Evolutionary conservation across 148 eudicot genomes (phyloP).

Genomic region (Amaranthus hypochondriacus): DNA sequence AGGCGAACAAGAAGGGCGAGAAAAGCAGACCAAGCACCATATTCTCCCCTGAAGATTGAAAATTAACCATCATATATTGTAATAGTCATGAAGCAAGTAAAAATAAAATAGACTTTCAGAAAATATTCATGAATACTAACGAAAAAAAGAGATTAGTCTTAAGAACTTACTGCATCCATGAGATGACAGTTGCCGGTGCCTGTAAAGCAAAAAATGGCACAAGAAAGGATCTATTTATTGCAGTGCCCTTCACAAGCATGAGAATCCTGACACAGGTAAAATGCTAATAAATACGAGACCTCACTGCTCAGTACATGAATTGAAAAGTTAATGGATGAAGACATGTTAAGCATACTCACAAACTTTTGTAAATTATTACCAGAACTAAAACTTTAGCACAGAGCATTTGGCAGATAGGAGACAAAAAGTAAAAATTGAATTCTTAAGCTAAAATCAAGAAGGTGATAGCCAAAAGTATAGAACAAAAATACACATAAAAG

Average conservation of each 20-base stretch:
- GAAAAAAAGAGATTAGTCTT: neutral
- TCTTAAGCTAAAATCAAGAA: neutral
- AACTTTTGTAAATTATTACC: neutral
- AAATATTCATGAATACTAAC: neutral
- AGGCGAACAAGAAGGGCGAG: slow-evolving; percentile 79
- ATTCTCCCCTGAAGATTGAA: slow-evolving; percentile 64
- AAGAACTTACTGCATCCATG: slow-evolving; percentile 78
- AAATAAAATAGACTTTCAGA: neutral
- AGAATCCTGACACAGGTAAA: slow-evolving; percentile 47
- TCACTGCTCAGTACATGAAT: neutral
- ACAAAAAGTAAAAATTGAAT: neutral
- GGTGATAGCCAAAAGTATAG: neutral
- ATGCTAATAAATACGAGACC: neutral
- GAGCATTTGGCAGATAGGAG: neutral
- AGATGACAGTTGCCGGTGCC: slow-evolving; percentile 68
- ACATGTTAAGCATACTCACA: neutral
- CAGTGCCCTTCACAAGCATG: slow-evolving; percentile 75
- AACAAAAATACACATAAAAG: neutral
- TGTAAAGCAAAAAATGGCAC: slow-evolving; percentile 85
- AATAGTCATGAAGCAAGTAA: slow-evolving; percentile 11
- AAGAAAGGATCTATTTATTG: slow-evolving; percentile 70
- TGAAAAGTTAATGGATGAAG: neutral
- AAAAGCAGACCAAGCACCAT: slow-evolving; percentile 85
- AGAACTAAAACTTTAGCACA: neutral
- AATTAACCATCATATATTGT: neutral